Evolutionary conservation across 1,139 yeast genomes (phyloP).

Genomic region (Pichia cactophila): DNA sequence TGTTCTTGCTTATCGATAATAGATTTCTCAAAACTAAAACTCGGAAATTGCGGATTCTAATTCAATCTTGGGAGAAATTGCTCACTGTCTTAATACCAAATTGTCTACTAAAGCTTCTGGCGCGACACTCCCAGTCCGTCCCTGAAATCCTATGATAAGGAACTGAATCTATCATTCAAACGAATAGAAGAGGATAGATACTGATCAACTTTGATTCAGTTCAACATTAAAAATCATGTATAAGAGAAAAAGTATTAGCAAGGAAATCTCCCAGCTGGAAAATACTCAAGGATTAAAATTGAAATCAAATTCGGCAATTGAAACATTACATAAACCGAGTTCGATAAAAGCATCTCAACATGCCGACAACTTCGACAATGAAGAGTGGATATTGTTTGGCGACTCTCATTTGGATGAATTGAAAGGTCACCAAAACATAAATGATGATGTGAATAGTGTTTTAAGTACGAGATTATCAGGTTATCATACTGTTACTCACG

Average conservation of each 20-base stretch:
- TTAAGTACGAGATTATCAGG: constrained; percentile 10
- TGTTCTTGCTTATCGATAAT: not conserved
- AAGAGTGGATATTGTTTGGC: not conserved
- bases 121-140: too few species aligned
- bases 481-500: not conserved
- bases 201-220: too few species aligned
- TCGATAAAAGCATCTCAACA: not conserved
- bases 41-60: not conserved
- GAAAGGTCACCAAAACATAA: not conserved
- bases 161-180: too few species aligned
- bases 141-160: too few species aligned
- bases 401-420: not conserved
- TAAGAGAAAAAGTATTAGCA: not conserved
- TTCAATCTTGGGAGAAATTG: too few species aligned
- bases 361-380: not conserved
- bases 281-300: not conserved
- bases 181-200: too few species aligned
- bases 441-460: constrained; percentile 1
- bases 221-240: not conserved
- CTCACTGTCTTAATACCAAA: too few species aligned
- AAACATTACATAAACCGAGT: not conserved
- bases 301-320: not conserved
- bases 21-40: not conserved
- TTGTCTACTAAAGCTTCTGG: too few species aligned
- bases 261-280: not conserved